These are phyloP conservation scores for Tuber microsphaerosporum DNA, from an alignment of 495 filamentous ascomycete genomes.

Conservation along the genomic window DNA sequence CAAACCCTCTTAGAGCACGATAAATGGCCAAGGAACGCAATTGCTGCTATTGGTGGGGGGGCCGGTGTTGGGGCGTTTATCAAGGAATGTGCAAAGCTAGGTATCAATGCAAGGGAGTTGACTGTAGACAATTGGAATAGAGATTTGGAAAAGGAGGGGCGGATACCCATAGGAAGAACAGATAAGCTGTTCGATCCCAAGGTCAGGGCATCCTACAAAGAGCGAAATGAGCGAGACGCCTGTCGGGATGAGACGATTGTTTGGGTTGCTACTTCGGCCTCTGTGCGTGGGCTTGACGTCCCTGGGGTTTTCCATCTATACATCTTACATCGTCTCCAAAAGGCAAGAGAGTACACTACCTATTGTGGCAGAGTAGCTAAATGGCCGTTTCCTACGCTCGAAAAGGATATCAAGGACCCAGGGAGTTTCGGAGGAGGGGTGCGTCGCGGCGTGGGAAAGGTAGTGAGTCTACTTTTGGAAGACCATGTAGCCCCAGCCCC, in stretches of 20 bases:
- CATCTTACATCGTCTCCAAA: conserved; percentile 35
- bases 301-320: conserved; percentile 36
- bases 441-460: conserved; percentile 23
- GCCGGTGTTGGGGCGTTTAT: neutral
- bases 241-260: conserved; percentile 21
- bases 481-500: conserved; percentile 6
- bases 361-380: conserved; percentile 36
- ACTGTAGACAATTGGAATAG: conserved; percentile 26
- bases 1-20: conserved; percentile 31
- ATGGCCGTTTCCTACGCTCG: conserved; percentile 25
- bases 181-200: conserved; percentile 24
- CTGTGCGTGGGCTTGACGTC: conserved; percentile 26
- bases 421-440: conserved; percentile 12
- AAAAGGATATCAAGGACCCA: conserved; percentile 17
- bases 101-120: conserved; percentile 21
- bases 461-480: conserved; percentile 37
- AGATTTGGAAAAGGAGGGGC: conserved; percentile 7
- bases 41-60: conserved; percentile 23
- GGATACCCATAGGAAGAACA: conserved; percentile 30
- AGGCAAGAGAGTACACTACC: conserved; percentile 36
- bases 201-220: neutral
- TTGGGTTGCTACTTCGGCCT: conserved; percentile 33
- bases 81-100: conserved; percentile 5
- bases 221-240: conserved; percentile 8
- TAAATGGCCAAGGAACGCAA: conserved; percentile 31